Conservation (phyloP, 345 rosid species). For the Cardiospermum halicacabum region DNA sequence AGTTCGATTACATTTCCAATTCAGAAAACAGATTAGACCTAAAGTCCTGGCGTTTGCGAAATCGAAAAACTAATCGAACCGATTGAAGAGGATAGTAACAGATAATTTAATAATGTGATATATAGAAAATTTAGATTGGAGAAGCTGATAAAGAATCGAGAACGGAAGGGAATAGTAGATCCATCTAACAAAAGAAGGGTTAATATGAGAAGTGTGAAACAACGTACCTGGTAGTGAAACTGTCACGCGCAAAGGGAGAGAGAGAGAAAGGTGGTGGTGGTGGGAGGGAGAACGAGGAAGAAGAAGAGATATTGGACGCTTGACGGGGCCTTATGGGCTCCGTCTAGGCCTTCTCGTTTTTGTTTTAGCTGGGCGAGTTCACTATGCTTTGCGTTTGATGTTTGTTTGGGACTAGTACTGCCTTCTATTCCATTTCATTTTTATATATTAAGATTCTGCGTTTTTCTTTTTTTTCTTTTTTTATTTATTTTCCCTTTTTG, state of each 20-base stretch:
- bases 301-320: slow-evolving; percentile 6
- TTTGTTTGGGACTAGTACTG: too few relatives aligned
- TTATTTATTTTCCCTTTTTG: too few relatives aligned
- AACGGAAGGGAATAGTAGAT: background rate
- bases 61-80: background rate
- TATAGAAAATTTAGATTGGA: too few relatives aligned
- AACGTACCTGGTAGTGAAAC: slow-evolving; percentile 6
- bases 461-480: too few relatives aligned
- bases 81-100: background rate
- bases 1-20: background rate
- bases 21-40: background rate
- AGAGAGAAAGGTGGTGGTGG: background rate
- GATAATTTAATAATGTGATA: background rate
- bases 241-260: background rate
- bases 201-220: background rate
- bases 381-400: too few relatives aligned
- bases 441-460: too few relatives aligned
- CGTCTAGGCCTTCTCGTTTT: background rate
- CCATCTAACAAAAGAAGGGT: background rate
- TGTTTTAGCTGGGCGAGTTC: too few relatives aligned
- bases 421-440: too few relatives aligned
- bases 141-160: background rate
- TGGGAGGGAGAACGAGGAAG: background rate
- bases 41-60: background rate
- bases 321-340: slow-evolving; percentile 10